phyloP scores from a whole-genome alignment of 2,329 filamentous ascomycete species.

The Colletotrichum agaves region DNA sequence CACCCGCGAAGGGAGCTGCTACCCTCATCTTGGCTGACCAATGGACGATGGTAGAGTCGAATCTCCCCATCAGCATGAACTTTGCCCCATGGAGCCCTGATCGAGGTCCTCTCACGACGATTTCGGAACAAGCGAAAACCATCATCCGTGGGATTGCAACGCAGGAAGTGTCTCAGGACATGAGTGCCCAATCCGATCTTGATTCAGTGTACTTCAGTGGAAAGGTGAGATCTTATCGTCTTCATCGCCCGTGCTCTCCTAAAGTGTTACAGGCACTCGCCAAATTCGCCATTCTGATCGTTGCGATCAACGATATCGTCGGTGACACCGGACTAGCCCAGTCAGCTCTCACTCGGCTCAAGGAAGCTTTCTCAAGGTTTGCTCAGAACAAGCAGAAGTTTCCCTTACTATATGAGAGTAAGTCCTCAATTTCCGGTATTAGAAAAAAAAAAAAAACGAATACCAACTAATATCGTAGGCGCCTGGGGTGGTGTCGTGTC shows the following conservation, averaged over 20 bases:
- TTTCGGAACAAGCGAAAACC: constrained; percentile 66
- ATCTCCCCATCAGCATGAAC: constrained; percentile 78
- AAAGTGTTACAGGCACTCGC: constrained; percentile 66
- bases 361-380: constrained; percentile 74
- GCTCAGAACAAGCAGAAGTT: constrained; percentile 74
- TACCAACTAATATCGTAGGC: constrained; percentile 47
- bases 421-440: constrained; percentile 41
- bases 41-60: constrained; percentile 81
- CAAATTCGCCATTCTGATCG: constrained; percentile 78
- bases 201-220: constrained; percentile 95
- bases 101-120: constrained; percentile 54
- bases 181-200: constrained; percentile 76
- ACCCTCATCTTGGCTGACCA: constrained; percentile 76
- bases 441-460: too few species aligned
- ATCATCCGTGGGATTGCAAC: constrained; percentile 71
- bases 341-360: constrained; percentile 69
- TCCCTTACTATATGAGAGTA: constrained; percentile 72
- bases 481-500: constrained; percentile 87
- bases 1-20: constrained; percentile 86
- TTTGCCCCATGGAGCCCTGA: constrained; percentile 81
- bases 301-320: constrained; percentile 72
- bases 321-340: constrained; percentile 67
- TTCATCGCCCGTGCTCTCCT: background rate
- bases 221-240: constrained; percentile 64
- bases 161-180: constrained; percentile 81